A percentile compares a stretch with the other conserved stretches of the same genome.
Conservation (phyloP, 2,329 filamentous ascomycete species). For the Alternaria dauci region DNA sequence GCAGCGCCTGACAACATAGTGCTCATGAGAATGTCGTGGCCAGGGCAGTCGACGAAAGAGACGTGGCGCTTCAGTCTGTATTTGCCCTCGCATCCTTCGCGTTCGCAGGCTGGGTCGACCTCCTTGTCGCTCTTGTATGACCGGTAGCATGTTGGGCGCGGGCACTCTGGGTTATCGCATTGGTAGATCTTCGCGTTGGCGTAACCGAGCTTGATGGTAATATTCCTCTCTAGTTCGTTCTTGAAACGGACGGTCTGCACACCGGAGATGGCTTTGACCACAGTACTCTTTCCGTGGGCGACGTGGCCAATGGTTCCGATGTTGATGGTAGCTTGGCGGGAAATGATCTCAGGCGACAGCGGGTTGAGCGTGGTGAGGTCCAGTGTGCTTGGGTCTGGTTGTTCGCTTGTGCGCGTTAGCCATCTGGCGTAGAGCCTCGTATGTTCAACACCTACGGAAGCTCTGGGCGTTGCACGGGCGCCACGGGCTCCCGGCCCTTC, state of each 20-base stretch:
- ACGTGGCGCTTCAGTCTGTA: slow-evolving; percentile 75
- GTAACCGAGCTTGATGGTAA: slow-evolving; percentile 99
- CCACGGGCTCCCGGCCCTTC: slow-evolving; percentile 68
- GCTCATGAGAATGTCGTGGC: slow-evolving; percentile 99
- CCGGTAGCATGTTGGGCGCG: slow-evolving; percentile 91
- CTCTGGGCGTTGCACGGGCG: slow-evolving; percentile 67
- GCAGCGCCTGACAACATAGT: slow-evolving; percentile 99
- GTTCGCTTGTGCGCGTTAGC: slow-evolving; percentile 61
- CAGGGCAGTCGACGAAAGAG: slow-evolving; percentile 97
- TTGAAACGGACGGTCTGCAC: slow-evolving; percentile 99
- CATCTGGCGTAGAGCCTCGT: slow-evolving; percentile 1
- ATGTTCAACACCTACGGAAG: slow-evolving; percentile 62
- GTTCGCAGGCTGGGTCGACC: slow-evolving; percentile 93
- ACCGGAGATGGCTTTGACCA: slow-evolving; percentile 98
- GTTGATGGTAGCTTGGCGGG: slow-evolving; percentile 97
- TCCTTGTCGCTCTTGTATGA: slow-evolving; percentile 99
- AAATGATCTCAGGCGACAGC: slow-evolving; percentile 95
- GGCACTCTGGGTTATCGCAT: slow-evolving; percentile 91
- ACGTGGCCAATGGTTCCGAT: slow-evolving; percentile 98
- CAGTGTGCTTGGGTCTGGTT: slow-evolving; percentile 90
- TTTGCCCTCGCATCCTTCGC: slow-evolving; percentile 86
- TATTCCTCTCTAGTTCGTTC: slow-evolving; percentile 99
- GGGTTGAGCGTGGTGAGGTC: slow-evolving; percentile 83
- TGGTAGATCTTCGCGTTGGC: slow-evolving; percentile 99
- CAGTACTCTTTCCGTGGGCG: slow-evolving; percentile 98